Conservation (phyloP, 1,284 basidiomycete species). For the Ustanciosporium gigantosporum region DNA sequence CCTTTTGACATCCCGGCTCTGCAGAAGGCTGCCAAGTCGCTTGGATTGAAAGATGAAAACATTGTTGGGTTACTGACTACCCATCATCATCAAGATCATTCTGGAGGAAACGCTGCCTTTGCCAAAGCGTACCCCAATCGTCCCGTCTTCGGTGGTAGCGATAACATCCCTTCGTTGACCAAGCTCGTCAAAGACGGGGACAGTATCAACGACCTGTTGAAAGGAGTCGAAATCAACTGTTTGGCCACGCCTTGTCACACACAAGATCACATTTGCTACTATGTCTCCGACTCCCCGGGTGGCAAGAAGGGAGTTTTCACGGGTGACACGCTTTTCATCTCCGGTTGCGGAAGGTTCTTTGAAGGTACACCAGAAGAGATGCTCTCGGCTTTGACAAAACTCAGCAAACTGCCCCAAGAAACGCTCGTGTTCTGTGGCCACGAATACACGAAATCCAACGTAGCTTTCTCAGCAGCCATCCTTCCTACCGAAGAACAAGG, state of each 20-base stretch:
- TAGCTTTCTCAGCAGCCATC: conserved; percentile 63
- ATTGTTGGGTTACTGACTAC: conserved; percentile 58
- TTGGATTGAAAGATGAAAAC: conserved; percentile 64
- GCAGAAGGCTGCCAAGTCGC: conserved; percentile 69
- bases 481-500: conserved; percentile 69
- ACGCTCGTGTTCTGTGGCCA: conserved; percentile 89
- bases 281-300: conserved; percentile 67
- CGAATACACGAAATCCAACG: conserved; percentile 61
- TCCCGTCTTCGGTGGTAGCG: conserved; percentile 83
- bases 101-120: conserved; percentile 77
- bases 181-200: conserved; percentile 67
- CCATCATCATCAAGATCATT: conserved; percentile 71
- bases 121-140: conserved; percentile 67
- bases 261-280: conserved; percentile 91
- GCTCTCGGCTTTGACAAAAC: conserved; percentile 75
- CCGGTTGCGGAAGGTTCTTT: conserved; percentile 93
- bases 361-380: conserved; percentile 87
- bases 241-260: conserved; percentile 94
- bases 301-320: conserved; percentile 76
- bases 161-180: conserved; percentile 72
- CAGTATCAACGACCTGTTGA: conserved; percentile 25
- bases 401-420: conserved; percentile 71
- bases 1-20: conserved; percentile 82
- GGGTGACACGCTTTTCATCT: conserved; percentile 90
- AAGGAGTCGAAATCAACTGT: conserved; percentile 36